phyloP scores from a whole-genome alignment of 805 yeast genomes.

The Crinitomyces ghanaensis region DNA sequence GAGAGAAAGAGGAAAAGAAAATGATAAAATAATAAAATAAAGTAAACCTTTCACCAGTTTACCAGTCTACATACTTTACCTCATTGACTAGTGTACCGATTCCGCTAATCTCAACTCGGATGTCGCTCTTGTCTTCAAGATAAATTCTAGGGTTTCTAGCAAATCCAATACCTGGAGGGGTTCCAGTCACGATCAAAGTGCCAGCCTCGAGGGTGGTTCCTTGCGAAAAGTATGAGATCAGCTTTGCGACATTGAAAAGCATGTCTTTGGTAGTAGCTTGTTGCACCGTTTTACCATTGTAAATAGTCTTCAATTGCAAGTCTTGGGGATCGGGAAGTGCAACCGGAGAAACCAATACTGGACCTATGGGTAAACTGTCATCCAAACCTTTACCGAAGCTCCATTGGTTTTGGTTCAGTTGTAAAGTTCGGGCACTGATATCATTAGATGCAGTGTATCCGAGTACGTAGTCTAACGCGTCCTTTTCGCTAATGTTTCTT shows the following conservation, averaged over 20 bases:
- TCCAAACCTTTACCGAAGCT: constrained; percentile 39
- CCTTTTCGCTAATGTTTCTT: constrained; percentile 29
- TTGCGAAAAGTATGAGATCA: constrained; percentile 36
- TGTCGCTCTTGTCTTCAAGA: constrained; percentile 33
- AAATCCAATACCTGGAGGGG: constrained; percentile 41
- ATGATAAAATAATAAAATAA: no score
- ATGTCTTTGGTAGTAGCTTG: constrained; percentile 25
- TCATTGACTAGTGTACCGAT: neutral
- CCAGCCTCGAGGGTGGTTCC: constrained; percentile 45
- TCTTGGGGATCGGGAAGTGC: constrained; percentile 25
- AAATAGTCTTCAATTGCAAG: constrained; percentile 27
- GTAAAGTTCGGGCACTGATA: constrained; percentile 43
- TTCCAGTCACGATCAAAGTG: constrained; percentile 43
- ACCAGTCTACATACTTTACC: constrained; percentile 1
- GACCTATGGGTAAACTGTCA: constrained; percentile 43
- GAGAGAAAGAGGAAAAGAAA: no score
- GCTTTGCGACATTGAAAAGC: constrained; percentile 34
- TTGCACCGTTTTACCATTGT: constrained; percentile 31
- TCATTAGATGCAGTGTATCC: constrained; percentile 43
- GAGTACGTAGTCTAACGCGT: constrained; percentile 34
- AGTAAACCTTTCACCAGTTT: no score
- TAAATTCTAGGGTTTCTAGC: constrained; percentile 32
- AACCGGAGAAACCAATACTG: constrained; percentile 31
- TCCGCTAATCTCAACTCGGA: constrained; percentile 16
- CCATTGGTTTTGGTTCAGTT: constrained; percentile 41